phyloP scores from a whole-genome alignment of 192 early-diverging fungal genomes.

The Mortierella alpina region DNA sequence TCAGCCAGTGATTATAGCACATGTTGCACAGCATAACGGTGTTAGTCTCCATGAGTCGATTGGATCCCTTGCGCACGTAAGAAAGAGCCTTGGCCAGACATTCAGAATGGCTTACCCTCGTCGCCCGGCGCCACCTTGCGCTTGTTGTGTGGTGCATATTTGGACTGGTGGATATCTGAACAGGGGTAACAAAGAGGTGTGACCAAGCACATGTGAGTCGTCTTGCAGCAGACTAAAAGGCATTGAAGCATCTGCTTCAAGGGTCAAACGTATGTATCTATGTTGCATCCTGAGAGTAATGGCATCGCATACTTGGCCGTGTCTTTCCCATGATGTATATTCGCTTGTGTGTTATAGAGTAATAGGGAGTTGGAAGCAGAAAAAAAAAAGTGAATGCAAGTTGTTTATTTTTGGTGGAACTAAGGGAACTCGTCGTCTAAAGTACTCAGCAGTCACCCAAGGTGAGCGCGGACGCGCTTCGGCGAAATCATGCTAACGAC shows the following conservation, averaged over 20 bases:
- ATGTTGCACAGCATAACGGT: background rate
- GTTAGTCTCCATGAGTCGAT: background rate
- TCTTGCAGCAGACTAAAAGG: too few species aligned
- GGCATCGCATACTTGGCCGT: conserved; percentile 31
- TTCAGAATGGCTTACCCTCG: conserved; percentile 16
- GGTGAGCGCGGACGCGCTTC: conserved; percentile 15
- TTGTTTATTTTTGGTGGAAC: conserved; percentile 24
- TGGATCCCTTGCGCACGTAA: background rate
- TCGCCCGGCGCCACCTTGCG: conserved; percentile 29
- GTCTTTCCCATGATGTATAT: conserved; percentile 34
- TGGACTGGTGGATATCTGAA: conserved; percentile 41
- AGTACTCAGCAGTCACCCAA: conserved; percentile 19
- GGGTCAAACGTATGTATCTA: too few species aligned
- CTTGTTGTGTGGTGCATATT: conserved; percentile 52
- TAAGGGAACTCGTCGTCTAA: too few species aligned
- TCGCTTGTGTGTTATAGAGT: conserved; percentile 2
- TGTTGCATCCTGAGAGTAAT: too few species aligned
- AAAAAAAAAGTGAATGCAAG: conserved; percentile 12
- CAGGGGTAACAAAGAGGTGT: too few species aligned
- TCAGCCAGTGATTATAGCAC: background rate
- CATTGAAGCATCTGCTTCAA: too few species aligned
- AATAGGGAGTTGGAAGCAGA: background rate
- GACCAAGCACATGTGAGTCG: too few species aligned
- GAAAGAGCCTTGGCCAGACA: background rate
- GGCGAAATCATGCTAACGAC: conserved; percentile 38